Conservation (phyloP, 306 rosid species). For the Sphenostylis stenocarpa region DNA sequence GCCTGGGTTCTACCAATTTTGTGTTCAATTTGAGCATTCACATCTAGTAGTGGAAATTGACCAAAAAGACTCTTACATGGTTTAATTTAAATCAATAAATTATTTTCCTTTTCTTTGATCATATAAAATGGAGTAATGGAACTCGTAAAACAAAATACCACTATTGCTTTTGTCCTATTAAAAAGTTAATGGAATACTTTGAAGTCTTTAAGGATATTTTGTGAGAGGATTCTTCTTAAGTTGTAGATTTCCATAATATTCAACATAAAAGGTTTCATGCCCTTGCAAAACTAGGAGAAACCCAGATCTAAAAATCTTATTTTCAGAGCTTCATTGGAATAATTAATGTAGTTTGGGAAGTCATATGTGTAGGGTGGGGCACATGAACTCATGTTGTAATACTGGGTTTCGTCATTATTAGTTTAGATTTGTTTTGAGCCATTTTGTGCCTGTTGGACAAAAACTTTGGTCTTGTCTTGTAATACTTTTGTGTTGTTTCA, state of each 20-base stretch:
- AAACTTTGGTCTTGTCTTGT: neutral
- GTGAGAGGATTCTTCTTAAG: neutral
- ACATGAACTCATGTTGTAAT: neutral
- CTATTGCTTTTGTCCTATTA: neutral
- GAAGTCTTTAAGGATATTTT: slow-evolving; percentile 19
- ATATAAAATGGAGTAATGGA: neutral
- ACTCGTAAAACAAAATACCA: neutral
- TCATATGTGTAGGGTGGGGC: slow-evolving; percentile 1
- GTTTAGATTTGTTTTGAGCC: neutral
- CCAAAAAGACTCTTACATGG: neutral
- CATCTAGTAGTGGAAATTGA: too few relatives aligned
- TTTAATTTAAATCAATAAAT: neutral
- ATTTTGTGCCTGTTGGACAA: neutral
- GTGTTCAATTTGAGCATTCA: too few relatives aligned
- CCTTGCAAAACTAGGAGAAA: neutral
- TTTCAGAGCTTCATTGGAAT: neutral
- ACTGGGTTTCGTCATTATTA: slow-evolving; percentile 42
- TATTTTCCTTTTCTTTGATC: neutral
- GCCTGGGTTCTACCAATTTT: too few relatives aligned
- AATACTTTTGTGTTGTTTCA: neutral
- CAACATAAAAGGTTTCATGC: neutral
- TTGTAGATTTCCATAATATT: neutral
- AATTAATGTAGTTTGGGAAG: neutral
- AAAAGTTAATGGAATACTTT: neutral
- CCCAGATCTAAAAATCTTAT: neutral